These are phyloP conservation scores for Auriscalpium microsporum DNA, from an alignment of 768 basidiomycete genomes.

Conservation along the genomic window DNA sequence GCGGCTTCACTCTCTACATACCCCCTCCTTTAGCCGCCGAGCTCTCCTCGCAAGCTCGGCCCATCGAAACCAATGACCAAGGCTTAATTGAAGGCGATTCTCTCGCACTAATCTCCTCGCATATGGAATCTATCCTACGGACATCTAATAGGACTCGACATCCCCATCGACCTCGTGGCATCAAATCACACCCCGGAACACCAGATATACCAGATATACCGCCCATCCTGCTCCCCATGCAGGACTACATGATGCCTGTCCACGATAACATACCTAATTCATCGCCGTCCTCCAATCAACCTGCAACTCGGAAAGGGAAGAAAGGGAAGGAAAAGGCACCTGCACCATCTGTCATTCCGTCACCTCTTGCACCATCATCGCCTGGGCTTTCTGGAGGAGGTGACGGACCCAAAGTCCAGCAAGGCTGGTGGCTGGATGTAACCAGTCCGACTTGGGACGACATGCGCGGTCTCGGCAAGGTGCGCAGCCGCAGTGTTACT, in stretches of 20 bases:
- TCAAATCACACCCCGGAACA: constrained; percentile 2
- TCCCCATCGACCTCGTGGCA: not conserved
- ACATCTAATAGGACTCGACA: not conserved
- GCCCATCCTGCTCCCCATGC: constrained; percentile 14
- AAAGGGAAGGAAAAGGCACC: constrained; percentile 36
- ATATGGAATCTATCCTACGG: not conserved
- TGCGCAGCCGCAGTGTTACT: constrained; percentile 19
- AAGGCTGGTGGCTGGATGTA: constrained; percentile 89
- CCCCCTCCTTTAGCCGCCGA: constrained; percentile 33
- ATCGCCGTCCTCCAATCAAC: not conserved
- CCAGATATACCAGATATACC: constrained; percentile 1
- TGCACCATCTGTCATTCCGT: constrained; percentile 9
- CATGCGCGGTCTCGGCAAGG: constrained; percentile 79
- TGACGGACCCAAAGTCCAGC: constrained; percentile 20
- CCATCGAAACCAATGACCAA: constrained; percentile 1
- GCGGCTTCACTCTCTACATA: constrained; percentile 55
- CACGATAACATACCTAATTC: not conserved
- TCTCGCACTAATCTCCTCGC: not conserved
- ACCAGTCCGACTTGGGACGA: constrained; percentile 84
- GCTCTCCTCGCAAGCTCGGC: not conserved
- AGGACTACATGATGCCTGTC: constrained; percentile 30
- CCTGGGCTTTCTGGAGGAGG: constrained; percentile 6
- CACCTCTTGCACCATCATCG: not conserved
- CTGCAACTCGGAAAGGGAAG: constrained; percentile 24
- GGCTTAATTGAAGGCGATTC: not conserved